phyloP scores from a whole-genome alignment of 2,329 filamentous ascomycete species.

The Ascochyta viciae-villosae region DNA sequence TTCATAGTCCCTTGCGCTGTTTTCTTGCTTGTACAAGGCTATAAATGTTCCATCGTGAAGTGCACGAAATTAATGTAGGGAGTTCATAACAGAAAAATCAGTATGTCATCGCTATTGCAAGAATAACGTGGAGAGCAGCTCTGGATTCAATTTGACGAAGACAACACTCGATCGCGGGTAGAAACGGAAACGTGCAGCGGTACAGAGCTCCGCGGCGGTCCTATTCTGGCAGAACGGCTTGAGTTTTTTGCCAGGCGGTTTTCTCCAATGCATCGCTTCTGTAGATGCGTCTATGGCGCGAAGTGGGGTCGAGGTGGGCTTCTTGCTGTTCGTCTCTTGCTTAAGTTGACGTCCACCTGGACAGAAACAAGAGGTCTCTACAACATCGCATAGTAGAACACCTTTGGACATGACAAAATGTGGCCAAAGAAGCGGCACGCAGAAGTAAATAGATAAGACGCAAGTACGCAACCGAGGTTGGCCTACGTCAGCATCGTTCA shows the following conservation, averaged over 20 bases:
- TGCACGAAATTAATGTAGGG: no score
- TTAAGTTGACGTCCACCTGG: conserved; percentile 11
- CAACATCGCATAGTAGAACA: background rate
- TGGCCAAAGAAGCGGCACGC: background rate
- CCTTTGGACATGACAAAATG: background rate
- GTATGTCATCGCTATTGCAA: no score
- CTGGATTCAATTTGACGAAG: no score
- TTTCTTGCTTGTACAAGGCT: no score
- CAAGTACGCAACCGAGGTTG: conserved; percentile 13
- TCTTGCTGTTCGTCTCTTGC: conserved; percentile 8
- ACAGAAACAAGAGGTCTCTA: background rate
- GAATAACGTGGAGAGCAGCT: no score
- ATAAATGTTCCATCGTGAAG: no score
- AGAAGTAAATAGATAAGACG: background rate
- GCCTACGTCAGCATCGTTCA: conserved; percentile 14
- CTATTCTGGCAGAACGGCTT: background rate
- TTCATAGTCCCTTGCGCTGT: no score
- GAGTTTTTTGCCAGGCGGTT: background rate
- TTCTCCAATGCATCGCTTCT: background rate
- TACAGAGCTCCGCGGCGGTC: background rate
- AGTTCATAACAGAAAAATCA: no score
- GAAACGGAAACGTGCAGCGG: no score
- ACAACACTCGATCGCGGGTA: no score
- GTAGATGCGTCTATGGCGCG: conserved; percentile 14
- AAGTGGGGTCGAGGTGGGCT: conserved; percentile 12